Evolutionary conservation across 257 asterid genomes (phyloP), one percentile per base, ranked within the genome.

Genomic region (Sherardia arvensis): DNA sequence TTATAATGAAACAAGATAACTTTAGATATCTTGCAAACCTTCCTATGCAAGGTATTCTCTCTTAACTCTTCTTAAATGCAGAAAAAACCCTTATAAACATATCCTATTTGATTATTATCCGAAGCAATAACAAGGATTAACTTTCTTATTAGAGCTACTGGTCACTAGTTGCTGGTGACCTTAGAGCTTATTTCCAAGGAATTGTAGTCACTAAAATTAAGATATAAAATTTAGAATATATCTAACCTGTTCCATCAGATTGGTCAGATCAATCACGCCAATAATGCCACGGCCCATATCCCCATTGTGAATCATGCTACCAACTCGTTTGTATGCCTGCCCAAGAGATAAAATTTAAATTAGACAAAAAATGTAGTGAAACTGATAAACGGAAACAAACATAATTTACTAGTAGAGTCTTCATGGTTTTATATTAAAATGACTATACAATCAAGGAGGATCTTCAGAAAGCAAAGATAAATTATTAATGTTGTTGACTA

Each of bases 291-390:
- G 92, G 33, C 92, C 87, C 51, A 75, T 73, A 67, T 88, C 95
- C 63, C 87, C 96, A 64, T 81, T 83, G 58, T 88, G 95, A 65
- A 84, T 75, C 92, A 88, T 88, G 76, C 88, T 80, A 60, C 96
- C 96, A 77, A 88, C 96, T 71, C 90, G 82, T 76, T 86, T 88
- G 64, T 88, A 88, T 51, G 95, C 95, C 96, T 88, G 61, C 17
- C 62, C 63, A 12, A 49, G 43, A 57, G 38, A 53, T 65, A 51
- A 51, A 43, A 8, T 36, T 36, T 10, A 11, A 36, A 61, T 40
- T 38, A 40, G 27, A 21, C 7, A 17, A 36, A 21, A 61, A 38
- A n/a, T 32, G 8, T 6, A 28, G 25, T 26, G 11, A 62, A 3
- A 22, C 25, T 57, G 18, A 43, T 11, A 1, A 65, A 9, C 17